Evolutionary conservation across 2,329 filamentous ascomycete genomes (phyloP).

Genomic region (Venturia effusa): DNA sequence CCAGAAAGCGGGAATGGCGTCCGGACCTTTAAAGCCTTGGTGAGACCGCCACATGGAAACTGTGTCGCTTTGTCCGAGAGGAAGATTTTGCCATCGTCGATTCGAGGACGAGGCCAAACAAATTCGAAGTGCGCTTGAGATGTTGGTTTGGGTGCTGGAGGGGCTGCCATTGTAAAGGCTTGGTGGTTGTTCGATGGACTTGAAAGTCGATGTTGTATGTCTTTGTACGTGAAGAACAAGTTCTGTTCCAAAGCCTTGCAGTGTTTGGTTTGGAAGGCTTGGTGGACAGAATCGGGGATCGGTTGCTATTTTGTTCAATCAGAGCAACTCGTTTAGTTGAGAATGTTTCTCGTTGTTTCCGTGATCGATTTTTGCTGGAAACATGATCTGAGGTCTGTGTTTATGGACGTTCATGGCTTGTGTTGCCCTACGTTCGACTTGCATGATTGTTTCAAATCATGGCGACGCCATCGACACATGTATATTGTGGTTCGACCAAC

Average conservation of each 20-base stretch:
- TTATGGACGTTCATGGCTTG: background rate
- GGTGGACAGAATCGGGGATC: background rate
- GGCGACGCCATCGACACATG: background rate
- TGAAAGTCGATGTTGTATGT: background rate
- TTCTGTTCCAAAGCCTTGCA: background rate
- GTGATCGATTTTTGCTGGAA: background rate
- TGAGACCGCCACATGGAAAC: background rate
- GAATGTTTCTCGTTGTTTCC: background rate
- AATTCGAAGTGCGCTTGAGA: background rate
- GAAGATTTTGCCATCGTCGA: background rate
- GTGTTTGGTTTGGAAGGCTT: background rate
- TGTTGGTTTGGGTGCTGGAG: background rate
- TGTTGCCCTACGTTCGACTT: background rate
- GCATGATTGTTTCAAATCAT: constrained; percentile 5
- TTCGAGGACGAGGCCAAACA: background rate
- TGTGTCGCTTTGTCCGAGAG: background rate
- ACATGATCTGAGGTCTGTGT: background rate
- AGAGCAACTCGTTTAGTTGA: background rate
- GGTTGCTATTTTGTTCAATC: background rate
- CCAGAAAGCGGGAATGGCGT: background rate
- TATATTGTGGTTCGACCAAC: background rate
- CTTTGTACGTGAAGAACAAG: background rate
- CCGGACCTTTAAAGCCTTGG: background rate
- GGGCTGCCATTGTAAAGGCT: background rate
- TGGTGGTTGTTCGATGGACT: background rate